Conservation (phyloP, 805 yeast species). For the Saturnispora kantuleensis region DNA sequence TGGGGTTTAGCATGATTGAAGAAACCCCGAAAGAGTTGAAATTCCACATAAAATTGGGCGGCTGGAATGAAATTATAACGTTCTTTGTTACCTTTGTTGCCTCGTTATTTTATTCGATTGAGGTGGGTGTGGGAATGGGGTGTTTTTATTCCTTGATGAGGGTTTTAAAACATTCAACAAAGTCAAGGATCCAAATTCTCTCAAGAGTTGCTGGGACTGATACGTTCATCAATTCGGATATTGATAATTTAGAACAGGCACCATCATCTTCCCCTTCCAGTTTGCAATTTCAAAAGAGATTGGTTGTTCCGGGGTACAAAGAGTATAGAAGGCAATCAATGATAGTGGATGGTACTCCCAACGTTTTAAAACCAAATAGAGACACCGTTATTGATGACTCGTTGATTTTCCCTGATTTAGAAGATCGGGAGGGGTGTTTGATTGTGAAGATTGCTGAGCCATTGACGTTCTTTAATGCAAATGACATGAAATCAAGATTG, state of each 20-base stretch:
- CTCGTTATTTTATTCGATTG: constrained; percentile 69
- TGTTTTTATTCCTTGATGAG: constrained; percentile 69
- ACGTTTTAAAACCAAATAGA: background rate
- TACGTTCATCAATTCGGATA: constrained; percentile 65
- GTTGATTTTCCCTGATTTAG: constrained; percentile 20
- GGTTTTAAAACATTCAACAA: constrained; percentile 70
- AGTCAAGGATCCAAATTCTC: constrained; percentile 75
- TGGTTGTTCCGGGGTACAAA: constrained; percentile 21
- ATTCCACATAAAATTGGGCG: constrained; percentile 65
- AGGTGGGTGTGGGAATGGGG: constrained; percentile 86
- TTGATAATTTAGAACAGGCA: constrained; percentile 18
- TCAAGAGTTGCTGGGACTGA: constrained; percentile 56
- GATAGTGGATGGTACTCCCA: background rate
- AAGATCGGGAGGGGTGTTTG: constrained; percentile 59
- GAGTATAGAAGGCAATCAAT: constrained; percentile 19
- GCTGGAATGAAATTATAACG: constrained; percentile 68
- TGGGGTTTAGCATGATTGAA: constrained; percentile 67
- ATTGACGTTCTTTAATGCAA: constrained; percentile 75
- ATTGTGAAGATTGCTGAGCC: constrained; percentile 83
- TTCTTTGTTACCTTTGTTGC: constrained; percentile 53
- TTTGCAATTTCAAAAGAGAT: constrained; percentile 11
- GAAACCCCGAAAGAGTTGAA: constrained; percentile 74
- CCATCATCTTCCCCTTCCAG: constrained; percentile 2
- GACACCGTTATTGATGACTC: background rate
- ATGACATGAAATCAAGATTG: constrained; percentile 60